Percentiles rank a stretch among this genome's conserved stretches.
phyloP scores from a whole-genome alignment of 495 filamentous ascomycete species.

The Penicillium samsonianum region DNA sequence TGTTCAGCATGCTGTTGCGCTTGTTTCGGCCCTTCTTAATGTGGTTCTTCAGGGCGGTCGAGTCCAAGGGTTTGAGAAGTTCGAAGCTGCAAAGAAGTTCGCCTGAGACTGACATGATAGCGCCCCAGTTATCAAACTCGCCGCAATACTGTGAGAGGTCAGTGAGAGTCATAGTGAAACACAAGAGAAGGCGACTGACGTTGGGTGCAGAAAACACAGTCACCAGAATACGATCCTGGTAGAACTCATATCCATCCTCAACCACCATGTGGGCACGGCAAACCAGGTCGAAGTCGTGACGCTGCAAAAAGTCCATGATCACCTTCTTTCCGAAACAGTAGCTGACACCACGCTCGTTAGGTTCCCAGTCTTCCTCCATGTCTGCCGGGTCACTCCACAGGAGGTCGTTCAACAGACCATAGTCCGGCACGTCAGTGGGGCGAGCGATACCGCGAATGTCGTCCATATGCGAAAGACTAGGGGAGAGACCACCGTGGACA shows the following conservation, averaged over 20 bases:
- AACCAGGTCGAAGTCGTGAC: conserved; percentile 96
- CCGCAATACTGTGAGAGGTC: conserved; percentile 77
- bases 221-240: conserved; percentile 90
- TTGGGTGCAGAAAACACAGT: conserved; percentile 98
- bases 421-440: conserved; percentile 97
- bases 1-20: conserved; percentile 87
- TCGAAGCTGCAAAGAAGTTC: conserved; percentile 98
- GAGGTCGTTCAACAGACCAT: conserved; percentile 92
- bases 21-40: conserved; percentile 98
- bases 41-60: conserved; percentile 94
- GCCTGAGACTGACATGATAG: conserved; percentile 94
- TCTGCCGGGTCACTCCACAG: conserved; percentile 98
- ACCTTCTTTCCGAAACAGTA: conserved; percentile 99
- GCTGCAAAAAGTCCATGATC: conserved; percentile 92
- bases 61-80: conserved; percentile 92
- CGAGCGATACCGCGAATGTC: conserved; percentile 95
- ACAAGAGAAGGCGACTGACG: conserved; percentile 55
- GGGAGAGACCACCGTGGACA: conserved; percentile 94
- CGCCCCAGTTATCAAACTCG: conserved; percentile 99
- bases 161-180: conserved; percentile 23
- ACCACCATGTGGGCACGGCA: conserved; percentile 99
- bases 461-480: conserved; percentile 92
- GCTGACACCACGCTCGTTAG: conserved; percentile 95
- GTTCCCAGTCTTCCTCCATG: conserved; percentile 97
- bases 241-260: conserved; percentile 99